Base-by-base conservation (phyloP, 2,329 filamentous ascomycete species). In the Phialophora expanda region DNA sequence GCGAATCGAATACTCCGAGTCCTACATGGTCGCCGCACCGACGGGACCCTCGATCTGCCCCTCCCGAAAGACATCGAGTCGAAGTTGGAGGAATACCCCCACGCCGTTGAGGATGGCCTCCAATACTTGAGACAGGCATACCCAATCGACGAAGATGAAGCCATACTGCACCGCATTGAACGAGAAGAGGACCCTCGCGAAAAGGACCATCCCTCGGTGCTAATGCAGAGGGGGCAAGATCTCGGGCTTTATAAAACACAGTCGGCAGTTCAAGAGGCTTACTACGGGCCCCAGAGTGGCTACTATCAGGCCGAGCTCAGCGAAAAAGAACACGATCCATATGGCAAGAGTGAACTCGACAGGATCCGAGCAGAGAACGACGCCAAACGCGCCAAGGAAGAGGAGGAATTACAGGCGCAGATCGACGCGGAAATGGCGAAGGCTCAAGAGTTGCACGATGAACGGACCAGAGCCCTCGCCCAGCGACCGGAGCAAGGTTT, bases 401-500 rank as follows among this genome's bases (percentile, higher is more conserved):
- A 85, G 74, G 78, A 82, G 68, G 71, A 74, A 50, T 80, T 84
- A 70, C 83, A 83, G 48, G 79, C 79, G 54, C 76, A 79, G 62
- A 87, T 85, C 84, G 78, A 85, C 30, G 75, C 78, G 9, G 81
- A 81, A n/a, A 85, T 86, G 69, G 78, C 80, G 32, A 74, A 76
- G 66, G 75, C 77, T 46, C n/a, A 73, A 41, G 73, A 76, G 65
- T 75, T 77, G 50, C 20, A 73, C 75, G 59, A 74, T 72, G 60
- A 78, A 76, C 63, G 79, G 74, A 62, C 56, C 4, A 67, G 57
- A 61, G 64, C 70, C 14, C 34, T 73, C 17, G 71, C 66, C 7
- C 53, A 65, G 41, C 51, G 66, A 46, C 70, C 70, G 3, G 71
- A 73, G 59, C 69, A 72, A 56, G 67, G 70, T 14, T 53, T 73